Conservation (phyloP, 2,329 filamentous ascomycete genomes). For the Acrodontium crateriforme region DNA sequence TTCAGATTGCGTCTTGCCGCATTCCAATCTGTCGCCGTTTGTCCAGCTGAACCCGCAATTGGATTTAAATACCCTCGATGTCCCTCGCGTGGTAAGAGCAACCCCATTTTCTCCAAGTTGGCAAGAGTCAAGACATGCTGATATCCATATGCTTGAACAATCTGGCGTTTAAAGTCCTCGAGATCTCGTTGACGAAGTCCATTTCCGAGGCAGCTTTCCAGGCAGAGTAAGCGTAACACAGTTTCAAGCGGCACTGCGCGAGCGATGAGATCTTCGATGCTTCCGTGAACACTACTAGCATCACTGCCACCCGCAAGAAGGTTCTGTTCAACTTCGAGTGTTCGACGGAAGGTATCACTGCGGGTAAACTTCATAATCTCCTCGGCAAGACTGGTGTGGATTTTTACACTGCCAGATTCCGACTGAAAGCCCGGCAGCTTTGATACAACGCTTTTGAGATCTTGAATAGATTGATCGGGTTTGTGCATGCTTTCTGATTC, state of each 20-base stretch:
- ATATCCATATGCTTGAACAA: constrained; percentile 87
- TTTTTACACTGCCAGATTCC: constrained; percentile 82
- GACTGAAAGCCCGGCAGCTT: constrained; percentile 85
- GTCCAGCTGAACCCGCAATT: constrained; percentile 45
- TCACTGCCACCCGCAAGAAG: constrained; percentile 75
- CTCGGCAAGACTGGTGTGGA: constrained; percentile 83
- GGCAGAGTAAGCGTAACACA: constrained; percentile 71
- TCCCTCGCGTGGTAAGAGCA: constrained; percentile 61
- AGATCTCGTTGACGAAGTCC: constrained; percentile 81
- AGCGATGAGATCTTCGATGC: constrained; percentile 87
- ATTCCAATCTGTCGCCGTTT: constrained; percentile 57
- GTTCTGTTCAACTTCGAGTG: constrained; percentile 91
- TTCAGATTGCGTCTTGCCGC: constrained; percentile 74
- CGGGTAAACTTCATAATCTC: constrained; percentile 90
- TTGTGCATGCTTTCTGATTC: constrained; percentile 78
- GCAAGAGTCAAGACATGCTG: constrained; percentile 86
- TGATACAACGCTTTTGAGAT: constrained; percentile 88
- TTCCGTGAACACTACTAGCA: constrained; percentile 75
- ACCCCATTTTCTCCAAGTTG: constrained; percentile 74
- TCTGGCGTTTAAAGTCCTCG: constrained; percentile 74
- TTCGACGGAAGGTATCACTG: constrained; percentile 73
- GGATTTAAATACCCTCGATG: constrained; percentile 71
- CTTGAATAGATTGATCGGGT: constrained; percentile 71
- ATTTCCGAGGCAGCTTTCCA: constrained; percentile 81
- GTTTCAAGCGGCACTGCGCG: constrained; percentile 69